These are phyloP conservation scores for Croton setiger DNA, from an alignment of 441 rosid genomes.

Conservation along the genomic window DNA sequence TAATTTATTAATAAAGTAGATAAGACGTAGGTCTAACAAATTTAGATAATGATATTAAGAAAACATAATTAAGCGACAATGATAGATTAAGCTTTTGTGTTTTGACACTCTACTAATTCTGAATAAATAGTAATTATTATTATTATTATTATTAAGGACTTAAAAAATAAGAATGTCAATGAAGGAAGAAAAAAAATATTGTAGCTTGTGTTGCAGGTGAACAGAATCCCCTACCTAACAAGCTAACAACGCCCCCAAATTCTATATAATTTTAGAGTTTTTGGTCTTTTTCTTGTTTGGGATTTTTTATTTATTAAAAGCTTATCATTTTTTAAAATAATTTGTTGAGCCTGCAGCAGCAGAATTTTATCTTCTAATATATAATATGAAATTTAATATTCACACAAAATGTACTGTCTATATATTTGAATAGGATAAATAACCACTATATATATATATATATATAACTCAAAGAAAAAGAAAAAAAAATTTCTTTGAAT, in stretches of 20 bases:
- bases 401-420: no score
- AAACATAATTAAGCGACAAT: neutral
- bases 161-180: constrained; percentile 2
- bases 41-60: neutral
- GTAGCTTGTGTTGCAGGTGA: neutral
- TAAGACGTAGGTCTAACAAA: neutral
- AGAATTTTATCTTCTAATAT: no score
- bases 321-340: no score
- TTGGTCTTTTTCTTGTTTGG: neutral
- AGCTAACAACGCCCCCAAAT: neutral
- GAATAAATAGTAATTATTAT: no score
- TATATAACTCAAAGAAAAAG: no score
- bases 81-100: neutral
- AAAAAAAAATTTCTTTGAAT: no score
- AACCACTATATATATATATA: no score
- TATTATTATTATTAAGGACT: neutral
- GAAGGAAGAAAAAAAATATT: neutral
- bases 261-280: neutral
- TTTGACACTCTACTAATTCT: no score
- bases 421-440: no score
- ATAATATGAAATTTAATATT: no score
- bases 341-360: no score
- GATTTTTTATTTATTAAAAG: neutral
- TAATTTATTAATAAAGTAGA: neutral
- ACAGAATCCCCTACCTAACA: neutral